Base-by-base conservation (phyloP, 2,329 filamentous ascomycete genomes). In the Talaromyces sp. region DNA sequence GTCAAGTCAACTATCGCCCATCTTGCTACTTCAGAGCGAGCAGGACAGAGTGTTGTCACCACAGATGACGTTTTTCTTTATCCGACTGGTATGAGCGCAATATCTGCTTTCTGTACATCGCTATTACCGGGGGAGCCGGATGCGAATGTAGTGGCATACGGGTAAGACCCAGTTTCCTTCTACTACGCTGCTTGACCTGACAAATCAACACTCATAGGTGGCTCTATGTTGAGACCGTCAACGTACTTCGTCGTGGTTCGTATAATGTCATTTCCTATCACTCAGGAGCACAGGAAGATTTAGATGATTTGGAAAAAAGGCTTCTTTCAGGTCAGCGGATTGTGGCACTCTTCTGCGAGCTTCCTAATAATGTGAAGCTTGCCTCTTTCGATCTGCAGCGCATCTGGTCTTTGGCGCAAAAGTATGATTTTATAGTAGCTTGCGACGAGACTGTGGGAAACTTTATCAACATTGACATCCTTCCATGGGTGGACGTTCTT, bases 261-360 rank as follows among this genome's bases (percentile, higher is more conserved):
- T 17, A 16, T 4, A 42, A 35, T 13, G 11, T 35, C n/a, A 4
- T 17, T 3, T 37, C n/a, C 3, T 37, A 6, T 17, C 4, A 37
- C 3, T 4, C 2, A 2, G 35, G 35, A 1, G 17, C 14, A 16
- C 4, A 37, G 9, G 9, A 4, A 37, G 41, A 44, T 10, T 10
- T 44, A 16, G 41, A 44, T 32, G 2, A 44, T 3, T n/a, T 44
- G 7, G 41, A 44, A 10, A 44, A 16, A 3, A 17, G 5, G 5
- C 41, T 44, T 2, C 13, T 30, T 16, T 27, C n/a, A 11, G 49
- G 42, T 27, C 33, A 19, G 13, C 36, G 27, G 14, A 47, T 52
- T 41, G 22, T 47, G 16, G 80, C 78, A 52, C 66, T 78, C 7
- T 77, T 80, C 58, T 71, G 77, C 10, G 83, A 86, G 65, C 77